A percentile compares a stretch with the other conserved stretches of the same genome.
Conservation (phyloP, 148 eudicot species). For the Persicaria maculosa region DNA sequence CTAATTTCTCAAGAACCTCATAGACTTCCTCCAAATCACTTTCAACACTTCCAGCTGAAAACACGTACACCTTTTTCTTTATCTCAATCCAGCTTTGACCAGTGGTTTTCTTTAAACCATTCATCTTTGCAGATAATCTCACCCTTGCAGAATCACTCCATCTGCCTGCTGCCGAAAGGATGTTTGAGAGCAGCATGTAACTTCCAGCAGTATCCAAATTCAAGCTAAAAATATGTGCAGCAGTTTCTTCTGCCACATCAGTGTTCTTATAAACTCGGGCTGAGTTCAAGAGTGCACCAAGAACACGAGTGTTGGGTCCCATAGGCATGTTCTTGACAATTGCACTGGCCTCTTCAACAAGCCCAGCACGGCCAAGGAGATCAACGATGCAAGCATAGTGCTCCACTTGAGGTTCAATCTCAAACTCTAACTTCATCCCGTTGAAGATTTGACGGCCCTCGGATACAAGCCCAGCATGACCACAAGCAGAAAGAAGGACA, state of each 20-base stretch:
- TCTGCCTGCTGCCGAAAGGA: conserved; percentile 56
- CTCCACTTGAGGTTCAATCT: conserved; percentile 21
- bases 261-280: conserved; percentile 37
- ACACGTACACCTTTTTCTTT: conserved; percentile 55
- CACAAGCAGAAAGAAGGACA: conserved; percentile 33
- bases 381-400: conserved; percentile 32
- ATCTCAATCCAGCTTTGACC: conserved; percentile 90
- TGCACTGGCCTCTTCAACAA: conserved; percentile 24
- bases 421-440: conserved; percentile 22
- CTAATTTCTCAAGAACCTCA: conserved; percentile 31
- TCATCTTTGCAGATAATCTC: conserved; percentile 55
- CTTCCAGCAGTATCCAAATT: conserved; percentile 53
- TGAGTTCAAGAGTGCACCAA: conserved; percentile 12
- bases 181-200: conserved; percentile 64
- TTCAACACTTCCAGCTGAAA: conserved; percentile 62
- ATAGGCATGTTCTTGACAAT: conserved; percentile 20
- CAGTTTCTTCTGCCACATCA: conserved; percentile 59
- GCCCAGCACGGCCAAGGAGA: conserved; percentile 36
- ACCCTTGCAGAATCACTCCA: conserved; percentile 73
- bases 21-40: conserved; percentile 34
- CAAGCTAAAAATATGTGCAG: conserved; percentile 43
- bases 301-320: conserved; percentile 28
- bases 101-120: conserved; percentile 54
- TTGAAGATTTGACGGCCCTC: conserved; percentile 26
- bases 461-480: conserved; percentile 29